Evolutionary conservation across 306 rosid species (phyloP).

Genomic region (Morella rubra): DNA sequence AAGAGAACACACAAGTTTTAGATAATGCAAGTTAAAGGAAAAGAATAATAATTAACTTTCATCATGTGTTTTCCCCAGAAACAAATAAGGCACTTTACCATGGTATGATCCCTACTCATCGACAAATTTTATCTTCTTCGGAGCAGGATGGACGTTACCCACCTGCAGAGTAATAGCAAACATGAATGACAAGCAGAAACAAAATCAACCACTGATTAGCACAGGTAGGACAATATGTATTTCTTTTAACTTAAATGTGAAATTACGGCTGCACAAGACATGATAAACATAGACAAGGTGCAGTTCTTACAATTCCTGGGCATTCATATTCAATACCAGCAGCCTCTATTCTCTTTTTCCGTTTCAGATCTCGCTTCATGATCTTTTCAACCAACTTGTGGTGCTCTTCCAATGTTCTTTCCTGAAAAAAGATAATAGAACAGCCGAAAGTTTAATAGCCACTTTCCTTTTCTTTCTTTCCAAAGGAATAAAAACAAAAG

Average conservation of each 20-base stretch:
- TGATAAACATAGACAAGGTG: background rate
- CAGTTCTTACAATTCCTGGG: slow-evolving; percentile 77
- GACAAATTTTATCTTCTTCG: slow-evolving; percentile 83
- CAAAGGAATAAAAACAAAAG: background rate
- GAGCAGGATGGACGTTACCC: slow-evolving; percentile 57
- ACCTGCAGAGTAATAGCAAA: slow-evolving; percentile 44
- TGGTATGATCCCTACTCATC: slow-evolving; percentile 28
- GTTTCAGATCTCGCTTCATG: slow-evolving; percentile 51
- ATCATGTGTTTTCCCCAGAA: background rate
- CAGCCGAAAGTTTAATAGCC: background rate
- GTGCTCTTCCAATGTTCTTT: slow-evolving; percentile 69
- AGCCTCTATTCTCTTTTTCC: slow-evolving; percentile 67
- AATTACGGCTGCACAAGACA: background rate
- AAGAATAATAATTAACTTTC: background rate
- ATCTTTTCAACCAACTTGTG: slow-evolving; percentile 61
- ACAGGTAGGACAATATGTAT: background rate
- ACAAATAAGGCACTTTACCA: background rate
- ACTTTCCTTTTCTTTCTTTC: background rate
- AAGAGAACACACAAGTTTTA: background rate
- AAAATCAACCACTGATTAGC: slow-evolving; percentile 15
- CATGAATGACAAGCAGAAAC: background rate
- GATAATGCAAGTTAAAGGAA: background rate
- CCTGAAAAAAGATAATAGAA: slow-evolving; percentile 45
- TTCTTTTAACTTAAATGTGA: background rate
- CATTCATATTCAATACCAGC: slow-evolving; percentile 84